Conservation (phyloP, 2,329 filamentous ascomycete species). For the Fusarium camptoceras region DNA sequence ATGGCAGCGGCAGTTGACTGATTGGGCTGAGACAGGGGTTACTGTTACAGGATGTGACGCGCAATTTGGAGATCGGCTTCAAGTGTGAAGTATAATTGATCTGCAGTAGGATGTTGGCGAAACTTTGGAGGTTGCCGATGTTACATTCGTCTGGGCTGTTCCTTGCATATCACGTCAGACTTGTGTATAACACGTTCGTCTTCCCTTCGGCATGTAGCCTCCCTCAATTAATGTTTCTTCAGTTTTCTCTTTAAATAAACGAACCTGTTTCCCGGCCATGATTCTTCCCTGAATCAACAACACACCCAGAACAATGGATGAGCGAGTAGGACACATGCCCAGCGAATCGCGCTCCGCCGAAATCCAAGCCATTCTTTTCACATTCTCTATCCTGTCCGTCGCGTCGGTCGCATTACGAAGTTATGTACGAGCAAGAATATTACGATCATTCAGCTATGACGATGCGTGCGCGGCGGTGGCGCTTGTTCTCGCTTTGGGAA, state of each 20-base stretch:
- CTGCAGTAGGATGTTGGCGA: background rate
- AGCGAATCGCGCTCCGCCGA: slow-evolving; percentile 14
- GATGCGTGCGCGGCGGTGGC: slow-evolving; percentile 21
- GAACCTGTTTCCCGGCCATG: background rate
- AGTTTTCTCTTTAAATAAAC: background rate
- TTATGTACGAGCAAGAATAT: slow-evolving; percentile 7
- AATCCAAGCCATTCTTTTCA: slow-evolving; percentile 4
- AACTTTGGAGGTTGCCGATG: background rate
- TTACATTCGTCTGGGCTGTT: background rate
- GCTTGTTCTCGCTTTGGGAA: slow-evolving; percentile 5
- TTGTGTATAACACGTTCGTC: too few species aligned
- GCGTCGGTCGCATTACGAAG: slow-evolving; percentile 4
- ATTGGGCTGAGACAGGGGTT: background rate
- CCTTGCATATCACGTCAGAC: background rate
- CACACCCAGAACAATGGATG: background rate
- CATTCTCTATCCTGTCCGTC: slow-evolving; percentile 17
- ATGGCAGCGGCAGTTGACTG: background rate
- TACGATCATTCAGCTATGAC: slow-evolving; percentile 19
- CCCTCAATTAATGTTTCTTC: too few species aligned
- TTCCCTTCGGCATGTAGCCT: too few species aligned
- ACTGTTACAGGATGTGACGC: background rate
- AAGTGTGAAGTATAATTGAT: background rate
- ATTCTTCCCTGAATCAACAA: background rate
- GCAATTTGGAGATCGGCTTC: background rate
- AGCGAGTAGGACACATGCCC: background rate